Evolutionary conservation across 139 green algal species (phyloP), one percentile per base, ranked within the genome.

Genomic region (Auxenochlorella pyrenoidosa): DNA sequence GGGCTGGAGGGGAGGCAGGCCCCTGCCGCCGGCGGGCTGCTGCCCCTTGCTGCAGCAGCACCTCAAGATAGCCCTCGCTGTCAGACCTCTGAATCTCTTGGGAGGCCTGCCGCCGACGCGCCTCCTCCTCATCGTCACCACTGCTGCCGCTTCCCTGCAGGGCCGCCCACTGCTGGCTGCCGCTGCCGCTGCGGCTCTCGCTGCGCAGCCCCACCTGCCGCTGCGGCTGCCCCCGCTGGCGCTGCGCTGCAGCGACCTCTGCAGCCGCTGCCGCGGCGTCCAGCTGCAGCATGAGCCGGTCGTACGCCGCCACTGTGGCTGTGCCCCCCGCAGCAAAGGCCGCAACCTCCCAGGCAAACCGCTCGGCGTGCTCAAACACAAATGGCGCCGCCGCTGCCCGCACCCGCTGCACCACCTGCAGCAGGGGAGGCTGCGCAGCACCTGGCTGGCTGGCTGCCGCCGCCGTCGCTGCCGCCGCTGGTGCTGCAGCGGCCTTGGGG

Each of bases 301-400:
- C 89, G n/a, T 80, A 71, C 0, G 86, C 63, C 24, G 71, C 73
- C 32, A 92, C 10, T 5, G 6, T 89, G 21, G 70, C 22, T 32
- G 38, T 36, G 21, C 65, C 63, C 0, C 60, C 81, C 40, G 79
- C 59, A 8, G 68, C 87, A 82, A 92, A 92, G 26, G 36, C 51
- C 0, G 87, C 75, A 32, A 90, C 70, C 65, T 90, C 86, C 84
- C n/a, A 63, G 2, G 79, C 86, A 76, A 92, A 88, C 1, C 79
- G 78, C 79, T 76, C 72, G 5, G 85, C 72, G 32, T 91, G 85
- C 38, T 83, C 86, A 75, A 81, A 81, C 19, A 92, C 0, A 58
- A 89, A 92, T 26, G 89, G 86, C 4, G 38, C 44, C 15, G 75
- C 60, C 19, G 88, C 75, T 12, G 86, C 41, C 32, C 36, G 44